Percentiles rank a stretch among this genome's conserved stretches.
These are phyloP conservation scores for Rhamnella rubrinervis DNA, from an alignment of 331 rosid species.

Conservation along the genomic window DNA sequence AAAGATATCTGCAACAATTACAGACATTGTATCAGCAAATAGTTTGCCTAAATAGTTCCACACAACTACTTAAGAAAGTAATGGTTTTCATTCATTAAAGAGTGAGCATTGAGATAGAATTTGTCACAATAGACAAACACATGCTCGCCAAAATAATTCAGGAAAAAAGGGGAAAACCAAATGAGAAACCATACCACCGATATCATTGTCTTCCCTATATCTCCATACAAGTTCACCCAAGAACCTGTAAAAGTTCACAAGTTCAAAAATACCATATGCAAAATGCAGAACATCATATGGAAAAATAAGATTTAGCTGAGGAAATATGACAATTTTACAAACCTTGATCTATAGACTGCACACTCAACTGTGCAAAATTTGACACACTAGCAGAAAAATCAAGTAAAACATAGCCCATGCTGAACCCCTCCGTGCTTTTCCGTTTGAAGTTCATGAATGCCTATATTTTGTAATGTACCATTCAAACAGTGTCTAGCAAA, in stretches of 20 bases:
- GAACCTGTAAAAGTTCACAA: conserved; percentile 51
- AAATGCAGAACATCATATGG: too few relatives aligned
- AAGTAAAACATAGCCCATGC: conserved; percentile 77
- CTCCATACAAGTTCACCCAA: conserved; percentile 83
- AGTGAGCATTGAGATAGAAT: too few relatives aligned
- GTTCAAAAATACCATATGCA: conserved; percentile 7
- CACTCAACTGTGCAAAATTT: conserved; percentile 73
- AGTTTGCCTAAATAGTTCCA: neutral
- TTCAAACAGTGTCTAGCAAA: neutral
- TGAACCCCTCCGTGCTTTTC: conserved; percentile 81
- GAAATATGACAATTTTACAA: neutral
- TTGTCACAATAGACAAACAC: too few relatives aligned
- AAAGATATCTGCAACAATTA: conserved; percentile 54
- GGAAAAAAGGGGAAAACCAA: neutral
- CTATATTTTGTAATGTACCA: conserved; percentile 24
- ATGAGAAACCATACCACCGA: conserved; percentile 56
- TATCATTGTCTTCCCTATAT: conserved; percentile 69
- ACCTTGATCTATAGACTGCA: conserved; percentile 89
- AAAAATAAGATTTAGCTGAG: too few relatives aligned
- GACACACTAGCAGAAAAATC: conserved; percentile 72
- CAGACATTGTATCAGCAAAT: neutral
- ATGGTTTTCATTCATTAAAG: too few relatives aligned
- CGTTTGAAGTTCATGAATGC: conserved; percentile 67
- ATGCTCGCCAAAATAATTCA: neutral
- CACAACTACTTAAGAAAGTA: neutral